These are phyloP conservation scores for Akanthomyces uredinophilus DNA, from an alignment of 2,329 filamentous ascomycete species.

Conservation along the genomic window DNA sequence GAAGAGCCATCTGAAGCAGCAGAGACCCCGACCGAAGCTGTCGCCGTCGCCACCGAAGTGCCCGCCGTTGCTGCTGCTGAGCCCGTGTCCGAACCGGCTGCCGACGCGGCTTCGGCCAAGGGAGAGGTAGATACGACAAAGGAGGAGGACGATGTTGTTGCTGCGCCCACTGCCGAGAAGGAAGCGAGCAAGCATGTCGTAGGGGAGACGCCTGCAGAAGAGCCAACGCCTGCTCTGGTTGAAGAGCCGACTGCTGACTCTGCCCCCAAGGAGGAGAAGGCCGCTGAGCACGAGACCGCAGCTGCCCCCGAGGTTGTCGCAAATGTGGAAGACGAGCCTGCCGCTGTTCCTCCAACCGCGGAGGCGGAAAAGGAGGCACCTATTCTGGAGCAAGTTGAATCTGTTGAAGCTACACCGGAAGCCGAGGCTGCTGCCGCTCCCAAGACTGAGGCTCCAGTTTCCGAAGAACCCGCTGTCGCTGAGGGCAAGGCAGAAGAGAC, in stretches of 20 bases:
- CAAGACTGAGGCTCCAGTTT: not conserved
- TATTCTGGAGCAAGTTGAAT: not conserved
- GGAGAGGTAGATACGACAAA: not conserved
- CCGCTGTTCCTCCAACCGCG: not conserved
- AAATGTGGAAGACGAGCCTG: constrained; percentile 6
- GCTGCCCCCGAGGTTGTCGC: not conserved
- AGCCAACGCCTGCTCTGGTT: not conserved
- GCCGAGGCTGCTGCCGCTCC: constrained; percentile 7
- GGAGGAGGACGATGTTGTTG: not conserved
- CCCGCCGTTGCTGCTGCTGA: constrained; percentile 9
- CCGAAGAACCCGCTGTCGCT: constrained; percentile 2
- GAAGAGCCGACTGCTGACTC: not conserved
- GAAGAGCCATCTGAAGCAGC: not conserved
- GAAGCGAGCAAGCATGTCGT: not conserved
- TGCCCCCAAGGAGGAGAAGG: constrained; percentile 5
- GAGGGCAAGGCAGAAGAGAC: constrained; percentile 1
- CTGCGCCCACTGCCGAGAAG: not conserved
- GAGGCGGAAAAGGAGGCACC: not conserved
- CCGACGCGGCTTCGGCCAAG: not conserved
- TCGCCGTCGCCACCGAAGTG: not conserved
- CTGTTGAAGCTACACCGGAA: not conserved
- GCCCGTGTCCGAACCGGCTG: constrained; percentile 1
- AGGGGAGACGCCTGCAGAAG: constrained; percentile 1
- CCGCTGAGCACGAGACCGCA: constrained; percentile 1
- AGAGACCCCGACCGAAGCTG: constrained; percentile 8